A percentile compares a stretch with the other conserved stretches of the same genome.
phyloP scores from a whole-genome alignment of 192 early-diverging fungal species.

The Linnemannia schmuckeri region DNA sequence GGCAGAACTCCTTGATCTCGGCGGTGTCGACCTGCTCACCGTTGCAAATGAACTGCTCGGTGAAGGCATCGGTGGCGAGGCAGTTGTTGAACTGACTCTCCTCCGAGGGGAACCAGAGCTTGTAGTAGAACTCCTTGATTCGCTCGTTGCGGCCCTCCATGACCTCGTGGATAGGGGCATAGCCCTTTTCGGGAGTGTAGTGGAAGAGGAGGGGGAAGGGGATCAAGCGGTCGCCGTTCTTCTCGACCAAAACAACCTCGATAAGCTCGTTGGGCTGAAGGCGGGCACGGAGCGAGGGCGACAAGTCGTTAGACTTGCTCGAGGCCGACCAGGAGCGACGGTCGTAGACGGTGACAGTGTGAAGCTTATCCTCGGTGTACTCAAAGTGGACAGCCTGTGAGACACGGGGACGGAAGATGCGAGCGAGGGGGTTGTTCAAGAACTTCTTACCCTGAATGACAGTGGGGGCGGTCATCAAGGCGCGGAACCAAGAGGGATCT shows the following conservation, averaged over 20 bases:
- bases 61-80: constrained; percentile 67
- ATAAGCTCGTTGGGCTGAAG: constrained; percentile 65
- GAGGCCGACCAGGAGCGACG: constrained; percentile 69
- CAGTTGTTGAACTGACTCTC: constrained; percentile 58
- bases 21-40: constrained; percentile 70
- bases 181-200: constrained; percentile 83
- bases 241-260: constrained; percentile 75
- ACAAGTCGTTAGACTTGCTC: constrained; percentile 60
- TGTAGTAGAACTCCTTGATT: constrained; percentile 89
- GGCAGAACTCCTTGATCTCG: constrained; percentile 82
- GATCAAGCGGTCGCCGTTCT: constrained; percentile 71
- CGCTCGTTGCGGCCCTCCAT: constrained; percentile 88
- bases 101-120: constrained; percentile 81
- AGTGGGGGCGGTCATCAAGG: constrained; percentile 80
- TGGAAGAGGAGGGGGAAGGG: constrained; percentile 86
- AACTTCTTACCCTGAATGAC: constrained; percentile 85
- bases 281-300: constrained; percentile 64
- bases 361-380: constrained; percentile 44
- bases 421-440: constrained; percentile 72
- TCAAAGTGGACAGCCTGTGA: constrained; percentile 66
- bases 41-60: constrained; percentile 74
- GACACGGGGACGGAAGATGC: constrained; percentile 74
- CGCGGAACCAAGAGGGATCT: constrained; percentile 85
- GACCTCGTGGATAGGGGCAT: constrained; percentile 89
- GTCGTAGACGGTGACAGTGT: constrained; percentile 67